phyloP scores from a whole-genome alignment of 768 basidiomycete species.

The Lentinula edodes region DNA sequence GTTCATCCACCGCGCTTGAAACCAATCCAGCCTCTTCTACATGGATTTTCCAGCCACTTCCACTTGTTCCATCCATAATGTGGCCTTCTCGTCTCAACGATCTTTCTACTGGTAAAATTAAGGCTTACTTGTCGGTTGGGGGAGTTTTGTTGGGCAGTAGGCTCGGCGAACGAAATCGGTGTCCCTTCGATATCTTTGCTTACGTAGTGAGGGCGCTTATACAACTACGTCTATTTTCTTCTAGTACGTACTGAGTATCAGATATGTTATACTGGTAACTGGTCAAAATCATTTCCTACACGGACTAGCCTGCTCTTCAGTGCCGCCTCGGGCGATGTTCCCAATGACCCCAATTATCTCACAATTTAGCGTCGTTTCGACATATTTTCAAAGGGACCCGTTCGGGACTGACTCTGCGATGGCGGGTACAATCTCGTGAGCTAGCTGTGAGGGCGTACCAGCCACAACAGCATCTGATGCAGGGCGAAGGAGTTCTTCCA shows the following conservation, averaged over 20 bases:
- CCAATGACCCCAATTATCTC: too few species aligned
- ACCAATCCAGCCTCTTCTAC: neutral
- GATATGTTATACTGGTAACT: too few species aligned
- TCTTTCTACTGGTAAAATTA: neutral
- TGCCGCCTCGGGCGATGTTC: too few species aligned
- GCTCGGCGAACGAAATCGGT: neutral
- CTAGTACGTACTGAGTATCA: too few species aligned
- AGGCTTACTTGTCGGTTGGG: neutral
- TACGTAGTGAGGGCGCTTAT: neutral
- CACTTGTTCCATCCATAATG: neutral
- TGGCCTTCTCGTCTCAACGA: neutral
- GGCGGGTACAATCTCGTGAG: neutral
- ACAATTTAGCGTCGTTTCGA: too few species aligned
- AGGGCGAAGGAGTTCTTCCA: neutral
- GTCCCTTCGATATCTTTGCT: neutral
- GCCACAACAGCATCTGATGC: neutral
- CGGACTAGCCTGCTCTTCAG: too few species aligned
- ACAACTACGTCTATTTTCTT: neutral
- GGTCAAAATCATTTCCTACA: too few species aligned
- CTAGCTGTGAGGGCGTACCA: neutral
- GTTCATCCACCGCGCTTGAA: slow-evolving; percentile 13
- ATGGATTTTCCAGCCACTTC: neutral
- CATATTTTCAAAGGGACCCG: neutral
- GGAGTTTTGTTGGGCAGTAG: neutral
- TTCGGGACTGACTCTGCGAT: neutral